Evolutionary conservation across 768 basidiomycete genomes (phyloP), one percentile per base, ranked within the genome.

Genomic region (Leccinum boreale): DNA sequence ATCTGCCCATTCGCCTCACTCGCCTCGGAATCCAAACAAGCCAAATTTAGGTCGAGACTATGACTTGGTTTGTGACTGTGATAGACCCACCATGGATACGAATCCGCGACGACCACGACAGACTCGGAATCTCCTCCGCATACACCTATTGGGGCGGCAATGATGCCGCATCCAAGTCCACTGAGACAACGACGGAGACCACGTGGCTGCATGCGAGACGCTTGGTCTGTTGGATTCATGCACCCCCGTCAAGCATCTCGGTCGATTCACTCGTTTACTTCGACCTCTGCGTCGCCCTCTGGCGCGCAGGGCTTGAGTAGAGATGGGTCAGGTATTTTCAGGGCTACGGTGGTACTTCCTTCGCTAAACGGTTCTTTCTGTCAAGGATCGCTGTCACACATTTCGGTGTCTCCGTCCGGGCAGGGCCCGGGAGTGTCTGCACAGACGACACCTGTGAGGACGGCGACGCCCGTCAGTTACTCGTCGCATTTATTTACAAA

Each of bases 61-160:
- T 26, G 26, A 26, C 26, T 26, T 26, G 26, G 26, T 26, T 26
- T 7, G 7, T 26, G 26, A 26, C 26, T 26, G 26, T 26, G 1
- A 26, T 26, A 26, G 58, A 67, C 55, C 2, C 65, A 61, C 44
- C 63, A 67, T 36, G 68, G 58, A n/a, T 65, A 70, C 17, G 68
- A 70, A 35, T 68, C 65, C 5, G 56, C 67, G 9, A 67, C 68
- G 19, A 70, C 67, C 1, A 70, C 66, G 2, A 68, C 67, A 6
- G 67, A 68, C 57, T 68, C 67, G 5, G 68, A 68, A 56, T 68
- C 68, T 57, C 58, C 57, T 15, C 67, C 68, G 9, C 61, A 67
- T 12, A 68, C 67, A n/a, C 68, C 65, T n/a, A 29, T 67, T 39
- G 68, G 65, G 42, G 24, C 46, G 44, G 8, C 33, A 12, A 59